Evolutionary conservation across 257 asterid species (phyloP).

Genomic region (Eucommia ulmoides): DNA sequence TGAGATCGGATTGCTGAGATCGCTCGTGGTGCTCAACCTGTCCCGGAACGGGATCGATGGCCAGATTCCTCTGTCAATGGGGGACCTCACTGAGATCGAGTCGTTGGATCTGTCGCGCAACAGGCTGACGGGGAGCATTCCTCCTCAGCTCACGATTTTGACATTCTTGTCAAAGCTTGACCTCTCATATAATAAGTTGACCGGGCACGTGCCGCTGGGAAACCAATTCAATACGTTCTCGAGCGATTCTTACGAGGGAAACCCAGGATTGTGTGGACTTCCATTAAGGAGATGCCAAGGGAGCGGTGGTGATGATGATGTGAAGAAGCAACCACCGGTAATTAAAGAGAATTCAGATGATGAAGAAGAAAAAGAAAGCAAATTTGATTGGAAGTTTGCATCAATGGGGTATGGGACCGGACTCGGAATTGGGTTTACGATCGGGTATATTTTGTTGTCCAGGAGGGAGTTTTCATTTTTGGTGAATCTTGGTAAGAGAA

Average conservation of each 20-base stretch:
- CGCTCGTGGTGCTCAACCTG: conserved; percentile 26
- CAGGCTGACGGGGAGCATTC: neutral
- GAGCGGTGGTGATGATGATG: too few relatives aligned
- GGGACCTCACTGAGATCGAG: conserved; percentile 13
- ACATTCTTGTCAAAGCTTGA: neutral
- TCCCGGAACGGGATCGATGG: conserved; percentile 28
- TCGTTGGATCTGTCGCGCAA: conserved; percentile 33
- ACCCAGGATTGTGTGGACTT: neutral
- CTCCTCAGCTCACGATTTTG: neutral
- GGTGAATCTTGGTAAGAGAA: too few relatives aligned
- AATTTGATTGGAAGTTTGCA: too few relatives aligned
- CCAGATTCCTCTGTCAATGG: conserved; percentile 23
- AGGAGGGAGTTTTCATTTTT: too few relatives aligned
- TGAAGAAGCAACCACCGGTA: too few relatives aligned
- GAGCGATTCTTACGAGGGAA: neutral
- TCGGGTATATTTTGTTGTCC: too few relatives aligned
- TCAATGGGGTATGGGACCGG: too few relatives aligned
- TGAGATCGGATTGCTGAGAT: conserved; percentile 14
- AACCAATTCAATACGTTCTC: neutral
- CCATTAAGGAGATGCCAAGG: neutral
- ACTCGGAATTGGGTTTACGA: too few relatives aligned
- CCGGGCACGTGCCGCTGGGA: neutral
- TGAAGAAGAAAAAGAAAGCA: too few relatives aligned
- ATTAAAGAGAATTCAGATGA: too few relatives aligned
- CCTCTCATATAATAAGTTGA: neutral